These are phyloP conservation scores for Auriscalpium orientale DNA, from an alignment of 768 basidiomycete species.

Conservation along the genomic window DNA sequence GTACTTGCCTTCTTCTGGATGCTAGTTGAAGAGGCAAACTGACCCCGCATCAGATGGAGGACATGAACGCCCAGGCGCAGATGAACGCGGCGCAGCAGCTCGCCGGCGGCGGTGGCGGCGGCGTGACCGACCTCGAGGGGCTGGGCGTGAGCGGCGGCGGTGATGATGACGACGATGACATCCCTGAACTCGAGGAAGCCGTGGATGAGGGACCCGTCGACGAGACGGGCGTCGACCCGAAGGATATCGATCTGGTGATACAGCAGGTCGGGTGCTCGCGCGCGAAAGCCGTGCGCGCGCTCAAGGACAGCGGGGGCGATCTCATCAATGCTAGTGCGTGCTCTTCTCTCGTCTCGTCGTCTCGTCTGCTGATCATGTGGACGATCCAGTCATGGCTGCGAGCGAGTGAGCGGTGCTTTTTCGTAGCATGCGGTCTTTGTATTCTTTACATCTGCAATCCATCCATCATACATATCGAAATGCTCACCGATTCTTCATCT, in stretches of 20 bases:
- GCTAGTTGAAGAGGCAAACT: too few relatives aligned
- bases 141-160: constrained; percentile 45
- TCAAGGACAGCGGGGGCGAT: constrained; percentile 91
- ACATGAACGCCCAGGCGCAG: constrained; percentile 77
- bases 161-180: constrained; percentile 61
- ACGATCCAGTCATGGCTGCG: constrained; percentile 74
- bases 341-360: not conserved
- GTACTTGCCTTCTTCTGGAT: constrained; percentile 25
- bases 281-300: constrained; percentile 82
- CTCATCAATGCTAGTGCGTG: constrained; percentile 93
- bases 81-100: constrained; percentile 76
- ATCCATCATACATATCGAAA: not conserved
- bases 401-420: constrained; percentile 56
- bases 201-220: constrained; percentile 80
- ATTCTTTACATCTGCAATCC: constrained; percentile 5
- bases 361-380: too few relatives aligned
- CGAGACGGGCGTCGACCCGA: constrained; percentile 84
- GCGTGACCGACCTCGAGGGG: constrained; percentile 40
- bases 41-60: constrained; percentile 54
- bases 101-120: constrained; percentile 40
- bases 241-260: constrained; percentile 95
- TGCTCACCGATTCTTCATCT: not conserved
- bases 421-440: constrained; percentile 20
- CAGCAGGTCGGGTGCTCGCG: constrained; percentile 84
- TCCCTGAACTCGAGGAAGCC: constrained; percentile 75